These are phyloP conservation scores for Chytridium lagenaria DNA, from an alignment of 371 early-diverging fungal species.

Conservation along the genomic window DNA sequence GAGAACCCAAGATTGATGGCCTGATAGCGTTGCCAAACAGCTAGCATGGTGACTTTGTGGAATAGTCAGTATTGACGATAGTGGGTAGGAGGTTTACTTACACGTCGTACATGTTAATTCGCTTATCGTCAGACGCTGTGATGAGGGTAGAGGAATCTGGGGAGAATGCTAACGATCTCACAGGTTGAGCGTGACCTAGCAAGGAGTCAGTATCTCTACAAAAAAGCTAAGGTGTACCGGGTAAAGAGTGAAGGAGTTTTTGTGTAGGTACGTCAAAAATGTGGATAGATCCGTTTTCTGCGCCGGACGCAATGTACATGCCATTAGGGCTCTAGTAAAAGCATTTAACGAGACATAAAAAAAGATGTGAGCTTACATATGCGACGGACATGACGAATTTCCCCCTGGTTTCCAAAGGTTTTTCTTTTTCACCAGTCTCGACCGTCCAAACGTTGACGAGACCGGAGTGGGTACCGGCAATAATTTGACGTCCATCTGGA, in stretches of 20 bases:
- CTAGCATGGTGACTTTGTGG: slow-evolving; percentile 65
- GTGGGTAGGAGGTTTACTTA: slow-evolving; percentile 36
- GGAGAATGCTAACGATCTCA: slow-evolving; percentile 74
- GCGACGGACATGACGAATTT: slow-evolving; percentile 80
- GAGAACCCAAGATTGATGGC: slow-evolving; percentile 80
- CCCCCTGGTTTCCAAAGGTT: slow-evolving; percentile 69
- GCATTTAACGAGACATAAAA: slow-evolving; percentile 9
- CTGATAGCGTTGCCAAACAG: slow-evolving; percentile 72
- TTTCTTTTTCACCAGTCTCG: slow-evolving; percentile 68
- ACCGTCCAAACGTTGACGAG: slow-evolving; percentile 70
- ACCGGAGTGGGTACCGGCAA: slow-evolving; percentile 78
- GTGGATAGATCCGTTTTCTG: slow-evolving; percentile 77
- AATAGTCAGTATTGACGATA: background rate
- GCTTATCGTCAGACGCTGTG: slow-evolving; percentile 81
- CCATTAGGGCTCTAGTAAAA: slow-evolving; percentile 76
- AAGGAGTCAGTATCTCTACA: background rate
- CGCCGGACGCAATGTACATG: slow-evolving; percentile 74
- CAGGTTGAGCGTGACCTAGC: slow-evolving; percentile 76
- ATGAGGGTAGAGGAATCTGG: slow-evolving; percentile 73
- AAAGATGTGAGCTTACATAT: slow-evolving; percentile 59
- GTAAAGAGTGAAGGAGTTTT: slow-evolving; percentile 69
- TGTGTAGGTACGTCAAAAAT: slow-evolving; percentile 75
- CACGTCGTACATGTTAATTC: slow-evolving; percentile 83
- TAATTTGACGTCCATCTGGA: slow-evolving; percentile 73
- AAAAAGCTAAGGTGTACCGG: slow-evolving; percentile 45